Evolutionary conservation across 2,329 filamentous ascomycete species (phyloP), one percentile per base, ranked within the genome.

Genomic region (Calycina marina): DNA sequence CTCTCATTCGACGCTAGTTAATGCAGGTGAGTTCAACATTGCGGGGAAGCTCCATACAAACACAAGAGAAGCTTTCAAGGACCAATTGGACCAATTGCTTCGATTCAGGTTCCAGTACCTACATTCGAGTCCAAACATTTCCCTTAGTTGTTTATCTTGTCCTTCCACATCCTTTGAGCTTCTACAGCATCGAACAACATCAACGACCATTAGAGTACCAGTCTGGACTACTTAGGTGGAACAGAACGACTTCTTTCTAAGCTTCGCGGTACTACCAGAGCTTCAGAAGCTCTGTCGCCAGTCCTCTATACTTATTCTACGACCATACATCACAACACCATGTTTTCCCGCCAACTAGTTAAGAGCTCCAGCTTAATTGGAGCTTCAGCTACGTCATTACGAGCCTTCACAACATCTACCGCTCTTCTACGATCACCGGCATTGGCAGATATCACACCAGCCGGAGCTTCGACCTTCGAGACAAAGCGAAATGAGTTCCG

Each of bases 401-500:
- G 59, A 61, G 59, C 70, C 45, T 68, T 81, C 51, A 63, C 64
- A 52, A 66, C 68, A 36, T 69, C 72, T 37, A 55, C 63, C 36
- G 40, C 53, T 42, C 49, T 54, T 43, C 49, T 41, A 49, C 54
- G 36, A 55, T 56, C 74, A 13, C 90, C 90, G n/a, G 74, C 79
- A 22, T 71, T 98, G 44, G 78, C 81, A 54, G 86, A 98, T 58
- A 74, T 98, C 63, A 78, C 66, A 28, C 71, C 77, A 30, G 65
- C 80, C 41, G 72, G 72, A 40, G 76, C 81, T 43, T 65, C 75
- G 32, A 64, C 68, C 35, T 98, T 96, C 67, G 83, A 81, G 54
- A 61, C 67, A 50, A 83, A 79, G 58, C 86, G 93, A 62, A 78
- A 77, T 58, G 68, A 76, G 51, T 96, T 94, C 61, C 80, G 90